A percentile compares a stretch with the other conserved stretches of the same genome.
Evolutionary conservation across 306 rosid genomes (phyloP).

Genomic region (Vigna trinervia): DNA sequence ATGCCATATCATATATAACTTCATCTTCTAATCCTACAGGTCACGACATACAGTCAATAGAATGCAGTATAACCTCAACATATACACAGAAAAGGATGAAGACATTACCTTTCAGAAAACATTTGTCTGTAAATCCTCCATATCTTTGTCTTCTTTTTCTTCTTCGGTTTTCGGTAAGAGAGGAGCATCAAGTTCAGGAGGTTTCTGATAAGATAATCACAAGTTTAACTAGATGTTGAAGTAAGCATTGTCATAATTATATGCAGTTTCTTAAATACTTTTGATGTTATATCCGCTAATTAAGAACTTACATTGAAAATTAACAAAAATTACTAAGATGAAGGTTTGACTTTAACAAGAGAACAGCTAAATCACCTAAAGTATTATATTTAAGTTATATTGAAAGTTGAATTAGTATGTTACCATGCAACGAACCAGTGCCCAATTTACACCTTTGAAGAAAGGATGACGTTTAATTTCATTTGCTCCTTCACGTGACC

Average conservation of each 20-base stretch:
- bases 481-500: slow-evolving; percentile 82
- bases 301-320: not conserved
- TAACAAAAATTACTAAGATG: not conserved
- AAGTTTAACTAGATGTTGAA: slow-evolving; percentile 16
- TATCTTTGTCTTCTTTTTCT: slow-evolving; percentile 54
- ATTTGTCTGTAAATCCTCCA: slow-evolving; percentile 63
- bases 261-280: not conserved
- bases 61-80: not conserved
- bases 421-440: slow-evolving; percentile 92
- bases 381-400: not conserved
- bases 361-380: not conserved
- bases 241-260: not conserved
- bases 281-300: not conserved
- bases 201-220: slow-evolving; percentile 56
- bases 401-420: slow-evolving; percentile 2
- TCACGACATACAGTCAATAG: slow-evolving; percentile 16
- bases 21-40: slow-evolving; percentile 38
- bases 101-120: slow-evolving; percentile 61
- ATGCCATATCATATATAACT: slow-evolving; percentile 3
- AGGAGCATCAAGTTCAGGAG: slow-evolving; percentile 86
- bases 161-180: slow-evolving; percentile 55
- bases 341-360: not conserved
- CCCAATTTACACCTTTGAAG: slow-evolving; percentile 86
- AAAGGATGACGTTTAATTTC: slow-evolving; percentile 88
- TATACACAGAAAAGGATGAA: not conserved